A percentile compares a stretch with the other conserved stretches of the same genome.
Evolutionary conservation across 2,329 filamentous ascomycete species (phyloP).

Genomic region (Pseudonectria foliicola): DNA sequence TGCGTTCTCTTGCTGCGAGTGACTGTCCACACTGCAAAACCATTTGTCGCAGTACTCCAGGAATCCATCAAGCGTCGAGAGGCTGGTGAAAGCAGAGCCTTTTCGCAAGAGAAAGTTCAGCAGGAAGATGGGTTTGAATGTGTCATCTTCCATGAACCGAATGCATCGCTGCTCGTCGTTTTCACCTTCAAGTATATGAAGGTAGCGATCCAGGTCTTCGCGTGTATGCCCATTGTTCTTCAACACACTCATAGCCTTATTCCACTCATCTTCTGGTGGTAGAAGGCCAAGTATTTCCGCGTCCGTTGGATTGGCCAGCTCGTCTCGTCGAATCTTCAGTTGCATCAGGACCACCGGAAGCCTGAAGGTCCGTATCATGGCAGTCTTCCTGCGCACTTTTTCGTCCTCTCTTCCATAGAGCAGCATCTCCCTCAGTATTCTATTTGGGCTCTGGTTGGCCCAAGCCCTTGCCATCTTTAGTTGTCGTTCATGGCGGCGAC

Average conservation of each 20-base stretch:
- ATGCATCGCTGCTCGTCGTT: slow-evolving; percentile 26
- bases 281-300: slow-evolving; percentile 17
- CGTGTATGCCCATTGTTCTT: slow-evolving; percentile 14
- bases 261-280: slow-evolving; percentile 18
- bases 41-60: slow-evolving; percentile 19
- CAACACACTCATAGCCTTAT: slow-evolving; percentile 12
- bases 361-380: slow-evolving; percentile 19
- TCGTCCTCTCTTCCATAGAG: slow-evolving; percentile 3
- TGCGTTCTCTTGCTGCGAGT: not conserved
- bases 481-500: slow-evolving; percentile 11
- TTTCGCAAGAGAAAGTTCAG: slow-evolving; percentile 24
- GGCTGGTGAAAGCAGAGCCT: slow-evolving; percentile 17
- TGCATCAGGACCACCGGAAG: slow-evolving; percentile 27
- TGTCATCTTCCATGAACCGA: slow-evolving; percentile 21
- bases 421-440: slow-evolving; percentile 18
- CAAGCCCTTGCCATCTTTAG: slow-evolving; percentile 15
- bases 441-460: slow-evolving; percentile 16
- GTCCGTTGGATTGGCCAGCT: slow-evolving; percentile 6
- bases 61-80: slow-evolving; percentile 18
- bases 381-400: slow-evolving; percentile 11
- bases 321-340: slow-evolving; percentile 21
- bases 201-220: slow-evolving; percentile 18
- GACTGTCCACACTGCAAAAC: slow-evolving; percentile 9
- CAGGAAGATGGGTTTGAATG: slow-evolving; percentile 22
- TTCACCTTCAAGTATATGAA: slow-evolving; percentile 22